These are phyloP conservation scores for Malus sieversii DNA, from an alignment of 306 rosid genomes.

Conservation along the genomic window DNA sequence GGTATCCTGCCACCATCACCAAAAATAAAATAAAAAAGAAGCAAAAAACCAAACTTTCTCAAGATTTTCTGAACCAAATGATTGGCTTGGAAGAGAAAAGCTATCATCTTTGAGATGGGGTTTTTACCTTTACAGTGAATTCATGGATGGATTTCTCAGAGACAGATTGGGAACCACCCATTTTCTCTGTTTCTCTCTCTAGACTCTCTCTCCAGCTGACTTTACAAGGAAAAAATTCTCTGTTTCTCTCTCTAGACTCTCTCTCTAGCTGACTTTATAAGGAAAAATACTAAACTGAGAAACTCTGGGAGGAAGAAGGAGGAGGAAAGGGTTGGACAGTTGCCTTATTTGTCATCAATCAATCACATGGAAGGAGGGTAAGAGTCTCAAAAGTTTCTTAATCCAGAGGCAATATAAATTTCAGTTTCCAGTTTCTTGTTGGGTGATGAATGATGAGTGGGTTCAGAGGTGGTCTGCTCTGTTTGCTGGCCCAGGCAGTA, in stretches of 20 bases:
- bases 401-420: neutral
- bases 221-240: neutral
- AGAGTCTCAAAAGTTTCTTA: neutral
- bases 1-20: slow-evolving; percentile 44
- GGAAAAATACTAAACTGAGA: neutral
- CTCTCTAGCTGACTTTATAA: neutral
- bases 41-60: neutral
- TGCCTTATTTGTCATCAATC: neutral
- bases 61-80: neutral
- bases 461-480: neutral
- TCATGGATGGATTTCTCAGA: slow-evolving; percentile 65
- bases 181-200: slow-evolving; percentile 1
- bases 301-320: neutral
- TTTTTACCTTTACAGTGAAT: slow-evolving; percentile 67
- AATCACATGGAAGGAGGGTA: neutral
- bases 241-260: neutral
- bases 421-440: neutral
- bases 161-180: slow-evolving; percentile 76
- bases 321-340: neutral
- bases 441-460: neutral
- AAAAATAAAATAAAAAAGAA: too few species aligned
- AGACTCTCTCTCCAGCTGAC: neutral
- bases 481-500: neutral
- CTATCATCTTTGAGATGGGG: neutral
- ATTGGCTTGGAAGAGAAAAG: neutral